Evolutionary conservation across 768 basidiomycete genomes (phyloP), one percentile per base, ranked within the genome.

Genomic region (Tricholomella constricta): DNA sequence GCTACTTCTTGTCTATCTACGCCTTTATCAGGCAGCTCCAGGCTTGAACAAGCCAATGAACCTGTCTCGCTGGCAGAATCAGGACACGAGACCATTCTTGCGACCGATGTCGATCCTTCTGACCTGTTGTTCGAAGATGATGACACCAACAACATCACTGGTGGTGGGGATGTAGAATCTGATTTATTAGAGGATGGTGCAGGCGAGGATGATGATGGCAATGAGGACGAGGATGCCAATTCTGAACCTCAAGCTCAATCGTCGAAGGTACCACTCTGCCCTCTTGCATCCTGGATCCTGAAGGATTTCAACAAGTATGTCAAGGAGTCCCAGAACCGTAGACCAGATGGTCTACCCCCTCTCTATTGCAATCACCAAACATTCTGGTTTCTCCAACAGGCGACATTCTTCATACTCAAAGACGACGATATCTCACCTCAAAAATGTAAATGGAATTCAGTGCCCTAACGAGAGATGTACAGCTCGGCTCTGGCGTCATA

Each of bases 401-500:
- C 40, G 2, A 44, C 31, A 10, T 51, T 51, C 42, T 51, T 51
- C 10, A 10, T 34, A 6, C 50, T 51, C 11, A 8, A 14, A 20
- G 23, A 44, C 23, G 14, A 25, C 29, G 22, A 15, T 9, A 31
- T 61, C 19, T 43, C 50, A 15, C 62, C 59, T 1, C 36, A 53
- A 25, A 37, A 56, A 22, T 31, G 29, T 42, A 3, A 23, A n/a
- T 17, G 22, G 56, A 11, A 36, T 43, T 12, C n/a, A 15, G 15
- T 63, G 59, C 23, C 59, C 62, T 7, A 51, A 57, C 5, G 41
- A 9, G 26, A 36, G 44, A 27, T 48, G 38, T 17, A 37, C 41
- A 19, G 41, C n/a, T n/a, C n/a, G n/a, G n/a, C n/a, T n/a, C n/a
- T n/a, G n/a, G n/a, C n/a, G n/a, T n/a, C n/a, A n/a, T 41, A 41